Evolutionary conservation across 805 yeast genomes (phyloP).

Genomic region (Trichomonascus vanleenenianus): DNA sequence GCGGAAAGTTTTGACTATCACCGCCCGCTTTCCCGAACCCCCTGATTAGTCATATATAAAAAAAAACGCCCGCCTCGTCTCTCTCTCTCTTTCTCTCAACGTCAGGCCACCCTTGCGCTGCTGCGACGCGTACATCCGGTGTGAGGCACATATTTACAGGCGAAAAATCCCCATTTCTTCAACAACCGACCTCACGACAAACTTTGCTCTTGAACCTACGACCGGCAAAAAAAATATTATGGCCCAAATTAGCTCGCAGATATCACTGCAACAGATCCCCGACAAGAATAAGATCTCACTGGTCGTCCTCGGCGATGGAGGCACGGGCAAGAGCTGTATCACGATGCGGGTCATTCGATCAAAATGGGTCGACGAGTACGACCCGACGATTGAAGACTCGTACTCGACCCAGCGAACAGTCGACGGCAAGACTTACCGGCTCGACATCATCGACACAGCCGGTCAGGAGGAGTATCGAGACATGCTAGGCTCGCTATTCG

Average conservation of each 20-base stretch:
- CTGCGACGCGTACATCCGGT: too few species aligned
- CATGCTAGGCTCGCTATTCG: conserved; percentile 35
- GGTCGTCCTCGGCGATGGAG: conserved; percentile 29
- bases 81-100: too few species aligned
- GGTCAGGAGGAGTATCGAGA: conserved; percentile 75
- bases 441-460: conserved; percentile 68
- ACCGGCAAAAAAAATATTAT: not conserved
- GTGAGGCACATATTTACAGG: too few species aligned
- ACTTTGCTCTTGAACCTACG: too few species aligned
- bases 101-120: too few species aligned
- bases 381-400: conserved; percentile 29
- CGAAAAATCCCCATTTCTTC: too few species aligned
- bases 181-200: too few species aligned
- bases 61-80: too few species aligned
- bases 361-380: conserved; percentile 31
- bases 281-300: conserved; percentile 30
- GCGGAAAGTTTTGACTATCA: too few species aligned
- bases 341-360: conserved; percentile 28
- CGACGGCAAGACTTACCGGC: conserved; percentile 43
- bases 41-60: too few species aligned
- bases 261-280: conserved; percentile 25
- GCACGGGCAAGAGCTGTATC: conserved; percentile 25
- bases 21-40: too few species aligned
- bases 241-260: not conserved
- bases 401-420: conserved; percentile 25